Evolutionary conservation across 257 asterid genomes (phyloP), one percentile per base, ranked within the genome.

Genomic region (Knoxia roxburghii): DNA sequence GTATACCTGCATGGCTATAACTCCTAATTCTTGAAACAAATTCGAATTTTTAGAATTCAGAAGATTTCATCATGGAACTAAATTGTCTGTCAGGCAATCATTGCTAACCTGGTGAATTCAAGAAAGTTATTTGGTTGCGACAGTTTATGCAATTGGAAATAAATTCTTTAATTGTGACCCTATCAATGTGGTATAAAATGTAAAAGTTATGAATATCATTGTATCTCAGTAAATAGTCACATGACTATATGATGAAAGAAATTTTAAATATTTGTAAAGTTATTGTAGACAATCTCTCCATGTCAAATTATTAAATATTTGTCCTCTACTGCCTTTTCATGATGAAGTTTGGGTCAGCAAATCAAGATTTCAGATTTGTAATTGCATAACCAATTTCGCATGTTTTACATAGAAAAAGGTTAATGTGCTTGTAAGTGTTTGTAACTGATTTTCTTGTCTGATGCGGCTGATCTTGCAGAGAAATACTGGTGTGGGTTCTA

Each of bases 401-500:
- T 21, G 15, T 51, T 57, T 7, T 15, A 63, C 8, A 29, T 9
- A 26, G 6, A 7, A 41, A 27, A 20, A 33, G 35, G 12, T 26
- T 39, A 6, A 26, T 69, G 27, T 43, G 21, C 24, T 27, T 68
- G 43, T 33, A 27, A 48, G 29, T 43, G n/a, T 60, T 43, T 59
- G 18, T 15, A 39, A 8, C 65, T 59, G 12, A 15, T 48, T 58
- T 43, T 48, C 35, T 48, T 33, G n/a, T 76, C 41, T 69, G 54
- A 64, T 45, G 49, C 26, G 39, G 67, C 78, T 73, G 67, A 51
- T 62, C 65, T 77, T 76, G 75, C 86, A 92, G 98, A 87, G 96
- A 84, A 84, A 64, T 60, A 66, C 78, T 23, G 76, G 80, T 63
- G 74, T 45, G 62, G 67, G 26, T 50, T 77, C 72, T 67, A 26